These are phyloP conservation scores for Gigaspora rosea DNA, from an alignment of 192 early-diverging fungal species.

Conservation along the genomic window DNA sequence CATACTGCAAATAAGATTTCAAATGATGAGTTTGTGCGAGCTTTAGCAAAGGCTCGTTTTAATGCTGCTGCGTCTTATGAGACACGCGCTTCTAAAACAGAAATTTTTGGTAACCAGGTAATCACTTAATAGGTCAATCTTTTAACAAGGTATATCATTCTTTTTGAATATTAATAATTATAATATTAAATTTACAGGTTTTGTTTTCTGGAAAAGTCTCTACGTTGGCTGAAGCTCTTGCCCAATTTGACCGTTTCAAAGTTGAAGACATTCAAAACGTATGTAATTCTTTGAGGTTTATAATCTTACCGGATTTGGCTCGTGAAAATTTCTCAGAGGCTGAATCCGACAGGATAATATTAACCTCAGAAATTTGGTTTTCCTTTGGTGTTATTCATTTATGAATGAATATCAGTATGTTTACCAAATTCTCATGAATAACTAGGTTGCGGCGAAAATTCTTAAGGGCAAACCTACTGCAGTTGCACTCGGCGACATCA, in stretches of 20 bases:
- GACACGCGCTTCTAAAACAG: constrained; percentile 49
- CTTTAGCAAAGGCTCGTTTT: constrained; percentile 66
- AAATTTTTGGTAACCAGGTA: constrained; percentile 52
- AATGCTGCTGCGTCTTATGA: constrained; percentile 50
- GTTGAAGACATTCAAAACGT: constrained; percentile 65
- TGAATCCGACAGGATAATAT: no score
- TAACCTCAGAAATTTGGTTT: background rate
- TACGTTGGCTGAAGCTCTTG: constrained; percentile 42
- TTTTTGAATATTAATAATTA: constrained; percentile 35
- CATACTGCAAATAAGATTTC: constrained; percentile 50
- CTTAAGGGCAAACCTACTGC: constrained; percentile 72
- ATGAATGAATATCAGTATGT: background rate
- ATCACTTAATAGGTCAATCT: background rate
- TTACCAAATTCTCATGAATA: background rate
- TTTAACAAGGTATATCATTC: constrained; percentile 32
- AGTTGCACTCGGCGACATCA: constrained; percentile 75
- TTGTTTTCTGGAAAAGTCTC: constrained; percentile 34
- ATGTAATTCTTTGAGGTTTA: constrained; percentile 9
- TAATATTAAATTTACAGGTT: constrained; percentile 43
- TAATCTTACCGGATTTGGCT: no score
- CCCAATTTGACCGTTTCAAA: constrained; percentile 56
- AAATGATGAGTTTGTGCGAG: constrained; percentile 62
- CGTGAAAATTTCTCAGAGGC: no score
- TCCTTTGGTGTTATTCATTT: background rate
- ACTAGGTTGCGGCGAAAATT: constrained; percentile 63